Conservation (phyloP, 1,284 basidiomycete genomes). For the Melampsora larici-populina region DNA sequence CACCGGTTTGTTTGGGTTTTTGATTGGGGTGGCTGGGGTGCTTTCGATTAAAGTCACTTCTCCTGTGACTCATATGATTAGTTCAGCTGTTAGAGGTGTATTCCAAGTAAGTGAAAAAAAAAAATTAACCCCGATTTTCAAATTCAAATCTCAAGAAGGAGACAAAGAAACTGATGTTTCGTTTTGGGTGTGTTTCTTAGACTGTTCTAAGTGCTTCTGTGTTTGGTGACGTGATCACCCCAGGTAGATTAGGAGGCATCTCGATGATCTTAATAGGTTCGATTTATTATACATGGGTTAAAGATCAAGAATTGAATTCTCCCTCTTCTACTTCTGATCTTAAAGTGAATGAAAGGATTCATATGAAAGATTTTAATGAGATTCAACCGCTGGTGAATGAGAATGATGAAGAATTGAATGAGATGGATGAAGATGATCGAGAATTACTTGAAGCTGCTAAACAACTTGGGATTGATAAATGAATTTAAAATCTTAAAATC, state of each 20-base stretch:
- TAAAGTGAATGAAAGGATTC: no score
- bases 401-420: neutral
- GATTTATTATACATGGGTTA: conserved; percentile 78
- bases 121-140: no score
- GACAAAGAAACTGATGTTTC: neutral
- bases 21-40: conserved; percentile 82
- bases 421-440: neutral
- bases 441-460: neutral
- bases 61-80: conserved; percentile 86
- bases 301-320: conserved; percentile 63
- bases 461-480: neutral
- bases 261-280: conserved; percentile 73
- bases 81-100: conserved; percentile 67
- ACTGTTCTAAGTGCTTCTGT: conserved; percentile 70
- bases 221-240: conserved; percentile 70
- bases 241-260: conserved; percentile 72
- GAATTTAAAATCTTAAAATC: no score
- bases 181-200: conserved; percentile 62
- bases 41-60: conserved; percentile 87
- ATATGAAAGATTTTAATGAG: no score
- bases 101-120: conserved; percentile 28
- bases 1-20: conserved; percentile 74
- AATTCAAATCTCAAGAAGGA: no score
- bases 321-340: neutral
- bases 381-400: no score